These are phyloP conservation scores for Starmerella lactis-condensi DNA, from an alignment of 805 yeast species.

Conservation along the genomic window DNA sequence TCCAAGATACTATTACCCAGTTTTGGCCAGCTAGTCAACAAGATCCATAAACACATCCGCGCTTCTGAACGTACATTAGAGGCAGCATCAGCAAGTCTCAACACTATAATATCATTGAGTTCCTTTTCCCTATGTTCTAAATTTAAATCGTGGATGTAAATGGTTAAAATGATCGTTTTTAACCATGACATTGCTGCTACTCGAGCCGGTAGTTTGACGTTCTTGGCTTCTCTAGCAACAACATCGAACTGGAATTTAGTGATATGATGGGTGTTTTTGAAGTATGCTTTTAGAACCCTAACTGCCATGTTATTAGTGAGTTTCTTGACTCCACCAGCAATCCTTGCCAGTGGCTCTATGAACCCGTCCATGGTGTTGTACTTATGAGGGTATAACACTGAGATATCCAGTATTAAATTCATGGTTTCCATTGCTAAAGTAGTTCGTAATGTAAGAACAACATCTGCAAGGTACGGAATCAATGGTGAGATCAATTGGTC, in stretches of 20 bases:
- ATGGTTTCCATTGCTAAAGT: slow-evolving; percentile 63
- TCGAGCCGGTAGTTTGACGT: slow-evolving; percentile 56
- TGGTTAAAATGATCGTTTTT: slow-evolving; percentile 34
- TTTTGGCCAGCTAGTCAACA: slow-evolving; percentile 35
- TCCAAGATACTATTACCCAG: slow-evolving; percentile 27
- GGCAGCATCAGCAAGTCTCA: slow-evolving; percentile 60
- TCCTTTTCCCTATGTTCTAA: slow-evolving; percentile 2
- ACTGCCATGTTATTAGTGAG: slow-evolving; percentile 38
- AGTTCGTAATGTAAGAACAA: slow-evolving; percentile 60
- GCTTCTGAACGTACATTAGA: slow-evolving; percentile 61
- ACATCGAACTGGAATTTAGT: slow-evolving; percentile 6
- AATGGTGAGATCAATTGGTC: slow-evolving; percentile 46
- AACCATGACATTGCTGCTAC: slow-evolving; percentile 54
- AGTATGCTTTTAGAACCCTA: slow-evolving; percentile 30
- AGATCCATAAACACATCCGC: slow-evolving; percentile 58
- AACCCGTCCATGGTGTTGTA: slow-evolving; percentile 28
- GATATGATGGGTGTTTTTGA: slow-evolving; percentile 24
- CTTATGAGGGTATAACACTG: slow-evolving; percentile 15
- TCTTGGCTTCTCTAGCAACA: slow-evolving; percentile 33
- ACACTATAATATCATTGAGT: slow-evolving; percentile 34
- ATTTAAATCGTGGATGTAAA: background rate
- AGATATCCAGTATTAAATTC: slow-evolving; percentile 49
- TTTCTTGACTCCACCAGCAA: slow-evolving; percentile 43
- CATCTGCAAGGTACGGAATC: too few relatives aligned
- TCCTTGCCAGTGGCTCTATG: slow-evolving; percentile 31